These are phyloP conservation scores for Gloeopeniophorella convolvens DNA, from an alignment of 768 basidiomycete genomes.

Conservation along the genomic window DNA sequence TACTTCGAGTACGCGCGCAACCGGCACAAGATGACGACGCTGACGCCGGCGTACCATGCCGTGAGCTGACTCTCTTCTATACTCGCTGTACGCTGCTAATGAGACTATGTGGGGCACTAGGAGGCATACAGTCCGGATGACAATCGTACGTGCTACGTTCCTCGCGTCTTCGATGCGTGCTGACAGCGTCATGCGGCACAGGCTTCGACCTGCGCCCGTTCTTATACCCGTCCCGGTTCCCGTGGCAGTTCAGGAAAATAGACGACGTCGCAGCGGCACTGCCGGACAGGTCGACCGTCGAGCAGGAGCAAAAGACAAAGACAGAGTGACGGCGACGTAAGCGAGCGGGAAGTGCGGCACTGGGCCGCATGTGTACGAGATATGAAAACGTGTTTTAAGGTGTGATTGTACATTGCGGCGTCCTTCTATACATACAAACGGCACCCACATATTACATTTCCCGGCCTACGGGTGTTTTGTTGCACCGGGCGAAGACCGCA, in stretches of 20 bases:
- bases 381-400: too few species aligned
- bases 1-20: conserved; percentile 97
- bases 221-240: conserved; percentile 91
- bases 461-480: too few species aligned
- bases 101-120: conserved; percentile 33
- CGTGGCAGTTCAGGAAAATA: conserved; percentile 96
- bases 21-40: conserved; percentile 96
- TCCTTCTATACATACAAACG: too few species aligned
- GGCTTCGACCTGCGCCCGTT: conserved; percentile 96
- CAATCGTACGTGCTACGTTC: conserved; percentile 57
- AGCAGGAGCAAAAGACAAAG: conserved; percentile 16
- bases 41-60: conserved; percentile 92
- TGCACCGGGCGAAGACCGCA: too few species aligned
- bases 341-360: too few species aligned
- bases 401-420: too few species aligned
- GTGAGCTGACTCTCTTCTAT: conserved; percentile 39
- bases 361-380: too few species aligned
- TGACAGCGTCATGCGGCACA: conserved; percentile 28
- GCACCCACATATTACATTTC: too few species aligned
- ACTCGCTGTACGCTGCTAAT: conserved; percentile 1
- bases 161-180: neutral
- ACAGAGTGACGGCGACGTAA: conserved; percentile 7
- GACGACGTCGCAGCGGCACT: conserved; percentile 74
- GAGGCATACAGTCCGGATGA: conserved; percentile 97
- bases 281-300: conserved; percentile 53